A percentile compares a stretch with the other conserved stretches of the same genome.
phyloP scores from a whole-genome alignment of 2,329 filamentous ascomycete species.

The Paecilomyces dactylethromorphus region DNA sequence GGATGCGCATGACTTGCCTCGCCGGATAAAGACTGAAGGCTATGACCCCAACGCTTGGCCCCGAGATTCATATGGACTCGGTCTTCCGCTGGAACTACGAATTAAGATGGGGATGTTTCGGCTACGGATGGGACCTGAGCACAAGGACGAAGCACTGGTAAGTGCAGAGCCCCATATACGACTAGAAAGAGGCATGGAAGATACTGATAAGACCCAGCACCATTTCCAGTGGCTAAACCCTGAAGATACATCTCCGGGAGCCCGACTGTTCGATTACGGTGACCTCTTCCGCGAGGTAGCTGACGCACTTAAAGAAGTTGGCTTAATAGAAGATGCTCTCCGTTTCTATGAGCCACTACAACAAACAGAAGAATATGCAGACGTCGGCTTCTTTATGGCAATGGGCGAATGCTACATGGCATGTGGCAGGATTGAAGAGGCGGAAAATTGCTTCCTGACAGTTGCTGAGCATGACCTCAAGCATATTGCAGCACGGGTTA shows the following conservation, averaged over 20 bases:
- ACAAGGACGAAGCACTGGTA: slow-evolving; percentile 66
- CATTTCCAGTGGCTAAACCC: slow-evolving; percentile 68
- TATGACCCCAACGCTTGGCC: slow-evolving; percentile 54
- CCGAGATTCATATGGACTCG: slow-evolving; percentile 59
- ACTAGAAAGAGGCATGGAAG: not conserved
- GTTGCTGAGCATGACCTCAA: slow-evolving; percentile 66
- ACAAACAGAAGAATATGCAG: slow-evolving; percentile 39
- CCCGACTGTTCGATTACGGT: slow-evolving; percentile 58
- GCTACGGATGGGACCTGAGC: slow-evolving; percentile 59
- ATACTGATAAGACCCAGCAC: slow-evolving; percentile 34
- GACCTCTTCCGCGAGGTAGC: slow-evolving; percentile 73
- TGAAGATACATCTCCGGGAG: slow-evolving; percentile 45
- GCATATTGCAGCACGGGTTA: slow-evolving; percentile 69
- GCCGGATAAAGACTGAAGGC: slow-evolving; percentile 56
- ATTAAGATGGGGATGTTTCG: slow-evolving; percentile 79
- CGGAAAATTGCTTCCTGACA: slow-evolving; percentile 69
- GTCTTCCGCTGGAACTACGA: slow-evolving; percentile 73
- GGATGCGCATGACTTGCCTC: slow-evolving; percentile 63
- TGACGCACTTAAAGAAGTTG: slow-evolving; percentile 49
- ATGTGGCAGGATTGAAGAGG: slow-evolving; percentile 57
- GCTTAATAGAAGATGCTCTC: slow-evolving; percentile 49
- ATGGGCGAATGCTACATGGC: slow-evolving; percentile 59
- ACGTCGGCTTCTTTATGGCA: slow-evolving; percentile 45
- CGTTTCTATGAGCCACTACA: slow-evolving; percentile 52
- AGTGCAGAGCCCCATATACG: slow-evolving; percentile 20